Evolutionary conservation across 2,329 filamentous ascomycete species (phyloP), one percentile per base, ranked within the genome.

Genomic region (Niveomyces coronatus): DNA sequence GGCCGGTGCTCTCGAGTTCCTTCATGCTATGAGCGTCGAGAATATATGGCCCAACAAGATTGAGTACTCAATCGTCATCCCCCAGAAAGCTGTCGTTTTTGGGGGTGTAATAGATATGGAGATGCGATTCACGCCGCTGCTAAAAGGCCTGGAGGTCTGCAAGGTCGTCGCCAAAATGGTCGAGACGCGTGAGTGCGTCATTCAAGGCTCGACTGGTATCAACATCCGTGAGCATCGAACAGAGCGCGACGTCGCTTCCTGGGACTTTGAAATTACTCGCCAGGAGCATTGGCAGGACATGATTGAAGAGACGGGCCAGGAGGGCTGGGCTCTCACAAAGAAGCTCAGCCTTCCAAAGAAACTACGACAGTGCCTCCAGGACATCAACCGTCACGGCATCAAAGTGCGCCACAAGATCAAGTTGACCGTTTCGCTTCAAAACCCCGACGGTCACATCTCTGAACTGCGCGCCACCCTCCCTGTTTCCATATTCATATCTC

Each of bases 41-140:
- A 95, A 95, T 54, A 83, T 94, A 46, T 98, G 91, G 91, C 84
- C 87, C 5, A 91, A 94, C 65, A 98, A 98, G 67, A 76, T 96
- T 50, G 85, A 94, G 57, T 98, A 98, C 63, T 89, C 86, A 20
- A 87, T 98, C 45, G 78, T 85, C 41, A 85, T 94, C 9, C 89
- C 91, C 0, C 88, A 86, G 53, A 95, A 95, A 64, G 91, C 91
- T 2, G 82, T 94, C 38, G 83, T 94, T 14, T 94, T 95, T 51
- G 91, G 91, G 35, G 93, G 85, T n/a, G 72, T 73, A 16, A 79
- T 96, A 34, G 77, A 79, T 1, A 71, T 94, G 43, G 80, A 94
- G 49, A 89, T 95, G 64, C 78, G 84, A 45, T 79, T 96, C 45
- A 85, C 87, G 2, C 88, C 89, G 0, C 67, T 96, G 2, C 67